Percentiles rank a stretch among this genome's conserved stretches.
These are phyloP conservation scores for Spergularia marina DNA, from an alignment of 148 eudicot species.

Conservation along the genomic window DNA sequence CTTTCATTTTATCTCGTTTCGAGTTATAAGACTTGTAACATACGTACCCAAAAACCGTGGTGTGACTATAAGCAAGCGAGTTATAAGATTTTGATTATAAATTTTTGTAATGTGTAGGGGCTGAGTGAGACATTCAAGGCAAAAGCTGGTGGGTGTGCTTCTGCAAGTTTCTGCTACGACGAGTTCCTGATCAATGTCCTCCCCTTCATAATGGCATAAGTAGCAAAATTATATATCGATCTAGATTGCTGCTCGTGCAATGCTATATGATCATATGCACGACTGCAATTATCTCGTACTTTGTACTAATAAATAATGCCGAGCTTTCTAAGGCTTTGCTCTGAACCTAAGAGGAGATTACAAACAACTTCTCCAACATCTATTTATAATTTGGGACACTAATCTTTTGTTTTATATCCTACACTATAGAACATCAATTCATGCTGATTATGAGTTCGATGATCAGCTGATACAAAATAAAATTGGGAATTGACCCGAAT, in stretches of 20 bases:
- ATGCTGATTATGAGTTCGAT: too few relatives aligned
- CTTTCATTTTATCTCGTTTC: neutral
- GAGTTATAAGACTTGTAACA: neutral
- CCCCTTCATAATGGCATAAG: constrained; percentile 69
- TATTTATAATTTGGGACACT: too few relatives aligned
- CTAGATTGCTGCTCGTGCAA: neutral
- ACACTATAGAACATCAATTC: too few relatives aligned
- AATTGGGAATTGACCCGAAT: too few relatives aligned
- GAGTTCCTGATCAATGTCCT: constrained; percentile 67
- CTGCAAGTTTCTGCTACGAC: constrained; percentile 67
- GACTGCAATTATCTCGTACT: neutral
- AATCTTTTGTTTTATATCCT: too few relatives aligned
- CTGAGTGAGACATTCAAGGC: constrained; percentile 76
- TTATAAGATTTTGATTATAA: too few relatives aligned
- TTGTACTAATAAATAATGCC: constrained; percentile 10
- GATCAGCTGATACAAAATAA: too few relatives aligned
- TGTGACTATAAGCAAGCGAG: too few relatives aligned
- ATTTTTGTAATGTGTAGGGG: constrained; percentile 40
- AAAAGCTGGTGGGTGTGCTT: constrained; percentile 50
- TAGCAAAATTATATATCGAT: neutral
- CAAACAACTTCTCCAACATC: too few relatives aligned
- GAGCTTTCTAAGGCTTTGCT: neutral
- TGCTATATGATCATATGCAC: neutral
- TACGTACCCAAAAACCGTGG: neutral
- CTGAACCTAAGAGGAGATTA: neutral